phyloP scores from a whole-genome alignment of 345 rosid genomes.

The Arabis alpina region DNA sequence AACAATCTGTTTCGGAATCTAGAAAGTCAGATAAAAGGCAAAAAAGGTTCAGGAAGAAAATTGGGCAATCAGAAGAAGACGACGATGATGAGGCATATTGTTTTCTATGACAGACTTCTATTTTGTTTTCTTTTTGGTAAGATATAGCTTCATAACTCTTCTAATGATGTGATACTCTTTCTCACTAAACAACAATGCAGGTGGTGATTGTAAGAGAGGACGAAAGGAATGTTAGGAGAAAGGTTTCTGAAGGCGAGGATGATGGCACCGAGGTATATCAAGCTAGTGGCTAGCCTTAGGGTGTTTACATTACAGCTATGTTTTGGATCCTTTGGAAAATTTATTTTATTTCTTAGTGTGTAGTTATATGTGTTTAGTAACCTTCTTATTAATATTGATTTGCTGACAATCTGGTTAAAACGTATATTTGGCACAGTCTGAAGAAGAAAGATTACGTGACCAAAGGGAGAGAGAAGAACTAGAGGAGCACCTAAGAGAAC shows the following conservation, averaged over 20 bases:
- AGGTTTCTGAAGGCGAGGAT: slow-evolving; percentile 51
- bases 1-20: slow-evolving; percentile 44
- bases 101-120: slow-evolving; percentile 36
- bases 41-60: slow-evolving; percentile 79
- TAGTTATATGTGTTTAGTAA: not conserved
- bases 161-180: slow-evolving; percentile 23
- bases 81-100: slow-evolving; percentile 62
- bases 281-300: not conserved
- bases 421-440: slow-evolving; percentile 50
- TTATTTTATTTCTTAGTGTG: not conserved
- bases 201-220: slow-evolving; percentile 48
- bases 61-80: slow-evolving; percentile 53
- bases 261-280: slow-evolving; percentile 69
- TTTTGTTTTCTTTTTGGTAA: slow-evolving; percentile 32
- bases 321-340: not conserved
- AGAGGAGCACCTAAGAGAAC: slow-evolving; percentile 68
- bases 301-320: not conserved
- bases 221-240: slow-evolving; percentile 56
- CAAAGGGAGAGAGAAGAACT: slow-evolving; percentile 80
- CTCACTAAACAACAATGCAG: slow-evolving; percentile 47
- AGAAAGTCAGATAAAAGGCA: slow-evolving; percentile 43
- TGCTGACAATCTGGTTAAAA: slow-evolving; percentile 11
- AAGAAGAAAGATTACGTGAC: slow-evolving; percentile 79
- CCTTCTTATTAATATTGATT: not conserved
- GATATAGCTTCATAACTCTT: slow-evolving; percentile 30